phyloP scores from a whole-genome alignment of 208 protist genomes.

The Acanthamoeba triangularis region DNA sequence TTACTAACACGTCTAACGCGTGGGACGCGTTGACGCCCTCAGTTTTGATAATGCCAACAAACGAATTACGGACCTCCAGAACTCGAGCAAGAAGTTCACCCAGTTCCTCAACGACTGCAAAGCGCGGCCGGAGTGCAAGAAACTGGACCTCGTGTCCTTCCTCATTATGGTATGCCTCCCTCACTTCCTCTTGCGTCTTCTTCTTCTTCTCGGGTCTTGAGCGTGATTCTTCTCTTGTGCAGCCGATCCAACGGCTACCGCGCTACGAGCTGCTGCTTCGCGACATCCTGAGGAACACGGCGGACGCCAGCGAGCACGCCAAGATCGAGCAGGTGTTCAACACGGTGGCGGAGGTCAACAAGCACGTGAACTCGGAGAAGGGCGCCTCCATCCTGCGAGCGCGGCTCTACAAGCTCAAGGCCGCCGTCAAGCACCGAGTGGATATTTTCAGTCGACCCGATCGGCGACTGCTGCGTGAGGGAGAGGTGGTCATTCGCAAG shows the following conservation, averaged over 20 bases:
- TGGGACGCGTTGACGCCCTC: neutral
- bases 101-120: conserved; percentile 70
- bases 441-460: conserved; percentile 63
- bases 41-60: conserved; percentile 75
- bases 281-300: conserved; percentile 36
- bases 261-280: conserved; percentile 71
- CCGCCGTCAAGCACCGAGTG: conserved; percentile 41
- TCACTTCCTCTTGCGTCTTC: neutral
- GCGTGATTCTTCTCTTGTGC: neutral
- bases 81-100: conserved; percentile 67
- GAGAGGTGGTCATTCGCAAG: neutral
- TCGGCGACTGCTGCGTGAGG: conserved; percentile 47
- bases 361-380: conserved; percentile 64
- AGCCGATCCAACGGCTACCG: conserved; percentile 71
- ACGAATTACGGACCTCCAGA: conserved; percentile 54
- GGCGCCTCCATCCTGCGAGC: neutral
- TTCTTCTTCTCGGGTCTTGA: neutral
- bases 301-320: conserved; percentile 43
- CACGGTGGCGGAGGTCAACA: conserved; percentile 52
- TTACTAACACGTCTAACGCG: too few relatives aligned
- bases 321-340: conserved; percentile 63
- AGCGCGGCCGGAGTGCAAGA: conserved; percentile 48
- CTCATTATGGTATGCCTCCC: conserved; percentile 47
- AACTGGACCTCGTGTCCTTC: conserved; percentile 64
- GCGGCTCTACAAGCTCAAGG: conserved; percentile 58